Conservation (phyloP, 2,329 filamentous ascomycete species). For the Didymella lethalis region DNA sequence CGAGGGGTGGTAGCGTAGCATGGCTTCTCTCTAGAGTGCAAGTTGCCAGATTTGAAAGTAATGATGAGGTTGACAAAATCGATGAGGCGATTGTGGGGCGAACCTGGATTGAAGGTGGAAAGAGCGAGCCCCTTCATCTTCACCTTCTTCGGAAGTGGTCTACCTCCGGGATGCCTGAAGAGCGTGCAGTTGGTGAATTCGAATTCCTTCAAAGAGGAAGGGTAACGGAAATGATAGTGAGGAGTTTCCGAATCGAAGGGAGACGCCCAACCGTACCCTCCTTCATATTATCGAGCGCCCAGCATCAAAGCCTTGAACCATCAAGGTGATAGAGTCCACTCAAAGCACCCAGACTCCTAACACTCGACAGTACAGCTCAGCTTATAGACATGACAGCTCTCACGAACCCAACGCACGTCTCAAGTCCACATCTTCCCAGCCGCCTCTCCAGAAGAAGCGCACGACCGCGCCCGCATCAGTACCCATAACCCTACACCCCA, state of each 20-base stretch:
- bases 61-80: not conserved
- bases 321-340: not conserved
- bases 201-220: too few relatives aligned
- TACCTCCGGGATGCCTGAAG: not conserved
- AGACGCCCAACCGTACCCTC: not conserved
- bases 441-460: not conserved
- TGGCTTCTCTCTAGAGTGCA: not conserved
- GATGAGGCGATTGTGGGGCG: not conserved
- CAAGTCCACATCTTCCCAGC: not conserved
- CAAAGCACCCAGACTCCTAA: not conserved
- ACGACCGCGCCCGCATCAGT: not conserved
- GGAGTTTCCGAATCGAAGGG: not conserved
- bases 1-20: conserved; percentile 1
- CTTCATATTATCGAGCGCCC: not conserved
- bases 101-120: not conserved
- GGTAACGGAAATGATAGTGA: not conserved
- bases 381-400: not conserved
- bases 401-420: not conserved
- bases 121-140: not conserved
- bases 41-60: not conserved
- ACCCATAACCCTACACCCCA: too few relatives aligned
- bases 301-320: not conserved
- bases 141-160: not conserved
- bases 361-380: not conserved
- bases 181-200: too few relatives aligned